These are phyloP conservation scores for Avena insularis DNA, from an alignment of 176 grass and related monocot genomes.

Conservation along the genomic window DNA sequence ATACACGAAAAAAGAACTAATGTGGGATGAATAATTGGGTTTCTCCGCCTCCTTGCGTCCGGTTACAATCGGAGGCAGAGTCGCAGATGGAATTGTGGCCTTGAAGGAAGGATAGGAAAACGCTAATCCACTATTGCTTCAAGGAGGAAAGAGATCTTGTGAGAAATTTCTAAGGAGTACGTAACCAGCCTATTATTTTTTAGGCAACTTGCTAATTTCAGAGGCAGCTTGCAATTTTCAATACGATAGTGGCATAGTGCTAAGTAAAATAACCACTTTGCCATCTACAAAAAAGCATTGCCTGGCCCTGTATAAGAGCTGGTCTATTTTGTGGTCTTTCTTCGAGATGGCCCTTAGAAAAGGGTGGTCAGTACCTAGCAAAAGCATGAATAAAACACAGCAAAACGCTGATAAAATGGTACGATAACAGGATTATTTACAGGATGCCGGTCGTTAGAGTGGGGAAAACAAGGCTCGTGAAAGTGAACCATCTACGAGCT, in stretches of 20 bases:
- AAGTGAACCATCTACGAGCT: conserved; percentile 44
- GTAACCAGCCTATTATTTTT: background rate
- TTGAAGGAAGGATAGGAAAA: no score
- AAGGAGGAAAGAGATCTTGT: no score
- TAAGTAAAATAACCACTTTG: background rate
- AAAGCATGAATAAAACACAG: background rate
- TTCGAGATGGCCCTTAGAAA: background rate
- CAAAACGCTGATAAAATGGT: conserved; percentile 48
- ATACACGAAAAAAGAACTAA: background rate
- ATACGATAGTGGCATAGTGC: no score
- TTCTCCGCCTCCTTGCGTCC: no score
- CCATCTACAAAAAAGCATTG: background rate
- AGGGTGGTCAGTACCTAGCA: background rate
- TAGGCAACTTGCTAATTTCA: conserved; percentile 16
- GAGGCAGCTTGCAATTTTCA: background rate
- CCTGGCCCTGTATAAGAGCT: background rate
- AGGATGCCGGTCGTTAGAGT: conserved; percentile 31
- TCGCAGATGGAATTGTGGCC: no score
- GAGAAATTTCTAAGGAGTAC: no score
- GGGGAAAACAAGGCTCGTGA: conserved; percentile 51
- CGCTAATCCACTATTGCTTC: no score
- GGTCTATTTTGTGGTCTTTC: conserved; percentile 15
- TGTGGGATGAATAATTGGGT: no score
- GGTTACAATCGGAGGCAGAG: no score
- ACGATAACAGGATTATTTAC: conserved; percentile 30